Base-by-base conservation (phyloP, 768 basidiomycete species). In the Hericium rajendrae region DNA sequence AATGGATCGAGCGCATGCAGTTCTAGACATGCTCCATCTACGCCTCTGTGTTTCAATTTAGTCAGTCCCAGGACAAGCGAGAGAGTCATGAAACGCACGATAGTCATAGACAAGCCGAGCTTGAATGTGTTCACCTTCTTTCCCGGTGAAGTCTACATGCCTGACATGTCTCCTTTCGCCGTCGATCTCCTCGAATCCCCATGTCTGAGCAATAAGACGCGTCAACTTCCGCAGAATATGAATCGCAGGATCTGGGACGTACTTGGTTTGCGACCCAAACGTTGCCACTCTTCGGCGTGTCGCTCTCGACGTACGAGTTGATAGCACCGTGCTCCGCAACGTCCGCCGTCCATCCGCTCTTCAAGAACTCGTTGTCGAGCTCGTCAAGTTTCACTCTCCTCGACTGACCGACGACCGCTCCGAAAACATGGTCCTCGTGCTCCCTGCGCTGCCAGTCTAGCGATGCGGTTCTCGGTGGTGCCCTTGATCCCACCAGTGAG, bases 241-340 rank as follows among this genome's bases (percentile, higher is more conserved):
- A 12, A 51, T 2, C 20, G 3, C n/a, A 11, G 38, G 24, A 48
- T 4, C 10, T 0, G 15, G 1, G 43, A 62, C 71, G 38, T 56
- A 85, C 88, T 78, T 86, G 84, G 46, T 82, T 68, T 2, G 76
- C 83, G 58, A 71, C 78, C 88, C 88, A 91, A 5, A 72, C 75
- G 16, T 61, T 74, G 1, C 71, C 73, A 63, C 81, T 86, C 76
- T 84, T 86, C 4, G 72, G 69, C 2, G 85, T 84, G 55, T 88
- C 77, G 64, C 83, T 88, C 68, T 79, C 71, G 22, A 78, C 71
- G n/a, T 66, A 63, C 6, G 73, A 62, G 28, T 70, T 59, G 43
- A 80, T 67, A 26, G 69, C 60, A 11, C 69, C 71, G 28, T 73
- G 57, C 57, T 70, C 66, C 41, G 69, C 54, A 39, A 73, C 70